phyloP scores from a whole-genome alignment of 495 filamentous ascomycete species.

The Annulohypoxylon nitens region DNA sequence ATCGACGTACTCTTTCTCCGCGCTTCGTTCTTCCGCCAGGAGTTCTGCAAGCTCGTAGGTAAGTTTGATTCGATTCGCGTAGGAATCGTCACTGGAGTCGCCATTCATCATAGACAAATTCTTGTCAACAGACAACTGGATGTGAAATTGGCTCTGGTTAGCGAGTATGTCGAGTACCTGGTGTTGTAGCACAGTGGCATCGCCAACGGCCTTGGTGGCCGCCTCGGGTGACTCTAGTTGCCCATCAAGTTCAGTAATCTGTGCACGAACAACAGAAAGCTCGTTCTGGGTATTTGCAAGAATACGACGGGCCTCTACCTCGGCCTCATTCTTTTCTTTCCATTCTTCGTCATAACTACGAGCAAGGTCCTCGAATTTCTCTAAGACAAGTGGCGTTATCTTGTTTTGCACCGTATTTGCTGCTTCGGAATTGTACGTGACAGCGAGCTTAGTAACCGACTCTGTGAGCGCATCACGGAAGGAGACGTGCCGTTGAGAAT shows the following conservation, averaged over 20 bases:
- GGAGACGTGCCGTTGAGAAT: slow-evolving; percentile 58
- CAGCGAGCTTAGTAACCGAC: slow-evolving; percentile 49
- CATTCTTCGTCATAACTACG: slow-evolving; percentile 70
- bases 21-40: slow-evolving; percentile 54
- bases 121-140: slow-evolving; percentile 54
- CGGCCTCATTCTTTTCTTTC: slow-evolving; percentile 69
- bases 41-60: slow-evolving; percentile 56
- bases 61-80: slow-evolving; percentile 55
- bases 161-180: slow-evolving; percentile 57
- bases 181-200: slow-evolving; percentile 51
- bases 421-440: slow-evolving; percentile 66
- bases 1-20: slow-evolving; percentile 62
- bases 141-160: slow-evolving; percentile 57
- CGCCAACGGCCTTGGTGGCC: slow-evolving; percentile 55
- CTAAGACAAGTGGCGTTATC: slow-evolving; percentile 67
- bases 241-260: slow-evolving; percentile 62
- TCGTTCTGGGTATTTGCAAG: slow-evolving; percentile 67
- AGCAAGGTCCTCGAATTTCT: slow-evolving; percentile 70
- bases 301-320: slow-evolving; percentile 69
- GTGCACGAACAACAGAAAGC: slow-evolving; percentile 61
- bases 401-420: slow-evolving; percentile 69
- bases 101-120: slow-evolving; percentile 55
- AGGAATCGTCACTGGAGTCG: slow-evolving; percentile 48
- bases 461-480: slow-evolving; percentile 58
- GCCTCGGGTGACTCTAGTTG: slow-evolving; percentile 60